Conservation (phyloP, 305 asterid species). For the Fraxinus ornus region DNA sequence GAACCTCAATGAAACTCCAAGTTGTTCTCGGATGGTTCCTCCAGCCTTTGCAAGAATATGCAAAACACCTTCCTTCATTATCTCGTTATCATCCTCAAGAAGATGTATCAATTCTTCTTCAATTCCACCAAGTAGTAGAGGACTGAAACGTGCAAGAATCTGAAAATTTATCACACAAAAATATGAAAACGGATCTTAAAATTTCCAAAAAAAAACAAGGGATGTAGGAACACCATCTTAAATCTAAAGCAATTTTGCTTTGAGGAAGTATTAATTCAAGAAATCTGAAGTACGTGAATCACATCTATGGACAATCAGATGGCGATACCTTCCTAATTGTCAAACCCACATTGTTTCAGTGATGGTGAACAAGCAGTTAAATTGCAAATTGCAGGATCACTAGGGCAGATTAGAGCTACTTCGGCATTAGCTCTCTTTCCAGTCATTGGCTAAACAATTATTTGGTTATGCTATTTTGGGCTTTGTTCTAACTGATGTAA, state of each 20-base stretch:
- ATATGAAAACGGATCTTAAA: constrained; percentile 21
- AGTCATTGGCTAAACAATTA: background rate
- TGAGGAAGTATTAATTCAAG: constrained; percentile 8
- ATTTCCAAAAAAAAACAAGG: background rate
- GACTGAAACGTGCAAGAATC: constrained; percentile 95
- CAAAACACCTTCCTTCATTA: constrained; percentile 91
- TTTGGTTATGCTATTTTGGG: background rate
- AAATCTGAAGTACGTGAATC: constrained; percentile 17
- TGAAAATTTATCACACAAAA: constrained; percentile 37
- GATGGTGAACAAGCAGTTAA: background rate
- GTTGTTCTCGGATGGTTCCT: constrained; percentile 89
- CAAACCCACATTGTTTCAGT: constrained; percentile 19
- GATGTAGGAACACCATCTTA: background rate
- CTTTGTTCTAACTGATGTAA: background rate
- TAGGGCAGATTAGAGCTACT: background rate
- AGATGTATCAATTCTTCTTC: constrained; percentile 82
- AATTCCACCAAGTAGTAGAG: constrained; percentile 76
- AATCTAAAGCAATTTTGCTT: constrained; percentile 14
- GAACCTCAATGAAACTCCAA: constrained; percentile 91
- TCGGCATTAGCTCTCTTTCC: background rate
- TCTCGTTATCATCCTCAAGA: constrained; percentile 97
- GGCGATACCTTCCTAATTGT: constrained; percentile 9
- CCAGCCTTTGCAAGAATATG: constrained; percentile 99
- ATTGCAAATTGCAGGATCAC: constrained; percentile 6
- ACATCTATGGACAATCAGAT: constrained; percentile 7